A percentile compares a stretch with the other conserved stretches of the same genome.
Evolutionary conservation across 192 early-diverging fungal genomes (phyloP).

Genomic region (Umbelopsis ramanniana): DNA sequence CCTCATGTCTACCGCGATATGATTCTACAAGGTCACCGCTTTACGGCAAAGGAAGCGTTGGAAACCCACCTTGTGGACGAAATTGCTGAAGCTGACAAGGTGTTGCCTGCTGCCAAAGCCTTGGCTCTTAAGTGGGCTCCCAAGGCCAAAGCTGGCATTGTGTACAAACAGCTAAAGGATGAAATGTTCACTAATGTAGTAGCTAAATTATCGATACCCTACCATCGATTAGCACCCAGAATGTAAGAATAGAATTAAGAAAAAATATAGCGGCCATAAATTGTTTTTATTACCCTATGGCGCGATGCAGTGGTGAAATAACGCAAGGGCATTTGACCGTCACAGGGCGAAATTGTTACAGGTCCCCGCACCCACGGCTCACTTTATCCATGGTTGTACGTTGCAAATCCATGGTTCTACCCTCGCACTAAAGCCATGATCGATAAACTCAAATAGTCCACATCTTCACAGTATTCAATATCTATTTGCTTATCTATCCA

Average conservation of each 20-base stretch:
- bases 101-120: constrained; percentile 55
- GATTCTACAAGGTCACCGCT: constrained; percentile 64
- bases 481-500: no score
- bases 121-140: constrained; percentile 58
- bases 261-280: not conserved
- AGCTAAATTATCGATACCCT: constrained; percentile 24
- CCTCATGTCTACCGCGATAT: constrained; percentile 65
- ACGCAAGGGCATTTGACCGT: not conserved
- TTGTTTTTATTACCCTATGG: not conserved
- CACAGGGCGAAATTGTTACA: no score
- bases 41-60: constrained; percentile 63
- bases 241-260: constrained; percentile 31
- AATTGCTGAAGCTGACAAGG: constrained; percentile 53
- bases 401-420: no score
- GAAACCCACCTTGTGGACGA: constrained; percentile 63
- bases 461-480: not conserved
- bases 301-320: constrained; percentile 12
- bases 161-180: constrained; percentile 64
- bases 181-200: constrained; percentile 49
- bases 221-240: constrained; percentile 33
- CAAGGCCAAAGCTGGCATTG: constrained; percentile 59
- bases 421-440: no score
- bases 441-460: not conserved
- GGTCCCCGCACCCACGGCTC: not conserved
- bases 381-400: no score